Percentiles rank a stretch among this genome's conserved stretches.
These are phyloP conservation scores for Asparagopsis taxiformis DNA, from an alignment of 31 red algal species.

Conservation along the genomic window DNA sequence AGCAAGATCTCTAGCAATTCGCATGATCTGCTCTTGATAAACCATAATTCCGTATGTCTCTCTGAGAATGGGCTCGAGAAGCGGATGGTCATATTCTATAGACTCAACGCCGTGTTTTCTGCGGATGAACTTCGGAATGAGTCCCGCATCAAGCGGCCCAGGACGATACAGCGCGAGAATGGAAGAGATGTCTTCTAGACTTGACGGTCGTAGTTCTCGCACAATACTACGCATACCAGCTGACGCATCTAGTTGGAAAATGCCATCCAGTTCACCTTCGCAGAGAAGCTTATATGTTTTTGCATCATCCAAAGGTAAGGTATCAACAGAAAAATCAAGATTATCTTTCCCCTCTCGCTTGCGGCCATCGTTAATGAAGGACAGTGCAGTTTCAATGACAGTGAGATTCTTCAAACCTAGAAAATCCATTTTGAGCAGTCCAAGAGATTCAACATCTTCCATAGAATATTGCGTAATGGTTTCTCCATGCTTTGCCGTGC, in stretches of 20 bases:
- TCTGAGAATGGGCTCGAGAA: constrained; percentile 35
- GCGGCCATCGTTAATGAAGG: constrained; percentile 62
- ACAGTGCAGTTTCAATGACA: constrained; percentile 72
- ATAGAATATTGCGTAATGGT: constrained; percentile 56
- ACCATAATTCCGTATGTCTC: constrained; percentile 69
- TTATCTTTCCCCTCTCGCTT: constrained; percentile 19
- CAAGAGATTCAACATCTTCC: constrained; percentile 66
- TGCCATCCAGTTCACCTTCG: constrained; percentile 85
- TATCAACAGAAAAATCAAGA: constrained; percentile 70
- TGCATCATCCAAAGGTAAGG: constrained; percentile 64
- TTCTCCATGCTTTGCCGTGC: constrained; percentile 58
- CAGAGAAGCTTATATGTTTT: constrained; percentile 82
- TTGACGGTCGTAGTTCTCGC: constrained; percentile 32
- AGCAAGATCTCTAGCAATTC: constrained; percentile 32
- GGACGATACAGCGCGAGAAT: constrained; percentile 76
- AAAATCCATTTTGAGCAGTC: constrained; percentile 90
- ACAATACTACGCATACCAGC: constrained; percentile 56
- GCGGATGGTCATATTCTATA: constrained; percentile 40
- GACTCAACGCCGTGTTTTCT: constrained; percentile 50
- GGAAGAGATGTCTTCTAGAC: constrained; percentile 63
- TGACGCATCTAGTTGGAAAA: constrained; percentile 90
- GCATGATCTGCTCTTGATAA: constrained; percentile 89
- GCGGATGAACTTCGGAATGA: constrained; percentile 54
- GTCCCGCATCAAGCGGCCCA: constrained; percentile 71
- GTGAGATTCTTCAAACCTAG: constrained; percentile 73